phyloP scores from a whole-genome alignment of 2,329 filamentous ascomycete genomes.

The Elsinoe ampelina region DNA sequence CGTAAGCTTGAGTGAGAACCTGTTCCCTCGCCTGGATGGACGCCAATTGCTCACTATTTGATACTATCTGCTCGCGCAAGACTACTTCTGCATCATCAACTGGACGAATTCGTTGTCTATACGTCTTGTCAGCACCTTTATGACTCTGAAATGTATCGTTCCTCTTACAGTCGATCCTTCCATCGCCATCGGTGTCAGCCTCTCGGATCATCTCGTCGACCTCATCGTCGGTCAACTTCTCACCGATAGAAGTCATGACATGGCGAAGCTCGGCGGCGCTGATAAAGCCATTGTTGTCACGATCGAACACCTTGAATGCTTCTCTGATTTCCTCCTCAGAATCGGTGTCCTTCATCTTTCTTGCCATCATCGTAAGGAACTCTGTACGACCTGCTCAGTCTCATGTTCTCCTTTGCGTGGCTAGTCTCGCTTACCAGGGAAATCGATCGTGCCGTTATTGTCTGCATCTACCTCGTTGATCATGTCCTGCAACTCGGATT shows the following conservation, averaged over 20 bases:
- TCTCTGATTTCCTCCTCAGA: conserved; percentile 56
- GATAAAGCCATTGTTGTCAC: conserved; percentile 57
- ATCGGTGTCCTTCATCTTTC: conserved; percentile 52
- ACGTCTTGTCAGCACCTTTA: conserved; percentile 13
- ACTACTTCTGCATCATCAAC: conserved; percentile 48
- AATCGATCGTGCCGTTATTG: conserved; percentile 57
- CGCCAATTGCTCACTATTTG: conserved; percentile 6
- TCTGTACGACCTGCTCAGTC: conserved; percentile 33
- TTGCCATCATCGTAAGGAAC: conserved; percentile 58
- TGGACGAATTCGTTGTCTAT: conserved; percentile 48
- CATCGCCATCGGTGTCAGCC: conserved; percentile 56
- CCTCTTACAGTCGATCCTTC: conserved; percentile 53
- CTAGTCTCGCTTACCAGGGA: conserved; percentile 41
- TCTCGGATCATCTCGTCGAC: conserved; percentile 58
- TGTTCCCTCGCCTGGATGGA: conserved; percentile 8
- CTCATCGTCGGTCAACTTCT: conserved; percentile 55
- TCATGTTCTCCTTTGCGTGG: not conserved
- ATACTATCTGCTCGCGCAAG: not conserved
- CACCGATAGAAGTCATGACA: conserved; percentile 56
- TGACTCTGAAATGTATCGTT: too few species aligned
- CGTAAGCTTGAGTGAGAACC: conserved; percentile 10
- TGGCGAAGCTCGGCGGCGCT: conserved; percentile 52
- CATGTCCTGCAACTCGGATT: conserved; percentile 55
- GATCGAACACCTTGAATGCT: conserved; percentile 58
- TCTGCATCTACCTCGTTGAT: conserved; percentile 58